phyloP scores from a whole-genome alignment of 192 early-diverging fungal genomes.

The Coemansia sp. region DNA sequence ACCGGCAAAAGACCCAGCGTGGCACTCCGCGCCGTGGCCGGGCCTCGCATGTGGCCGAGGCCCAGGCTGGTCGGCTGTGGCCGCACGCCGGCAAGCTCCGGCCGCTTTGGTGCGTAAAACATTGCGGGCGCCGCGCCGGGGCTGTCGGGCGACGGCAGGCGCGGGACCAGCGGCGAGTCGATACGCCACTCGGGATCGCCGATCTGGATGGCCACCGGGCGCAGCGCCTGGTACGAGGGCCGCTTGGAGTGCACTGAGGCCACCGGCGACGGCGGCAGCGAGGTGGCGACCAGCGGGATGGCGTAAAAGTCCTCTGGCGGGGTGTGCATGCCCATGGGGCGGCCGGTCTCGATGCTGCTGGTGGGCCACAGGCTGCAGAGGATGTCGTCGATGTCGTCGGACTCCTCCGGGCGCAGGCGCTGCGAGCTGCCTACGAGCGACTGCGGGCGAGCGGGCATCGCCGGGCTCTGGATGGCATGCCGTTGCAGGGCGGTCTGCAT shows the following conservation, averaged over 20 bases:
- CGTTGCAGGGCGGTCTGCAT: slow-evolving; percentile 39
- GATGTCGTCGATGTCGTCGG: slow-evolving; percentile 50
- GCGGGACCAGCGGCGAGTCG: slow-evolving; percentile 33
- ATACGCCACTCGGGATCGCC: slow-evolving; percentile 52
- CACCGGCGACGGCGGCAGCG: not conserved
- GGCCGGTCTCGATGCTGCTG: slow-evolving; percentile 6
- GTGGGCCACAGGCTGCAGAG: slow-evolving; percentile 48
- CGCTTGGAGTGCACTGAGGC: not conserved
- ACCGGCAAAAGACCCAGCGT: slow-evolving; percentile 39
- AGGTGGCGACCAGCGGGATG: not conserved
- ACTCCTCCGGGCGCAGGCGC: slow-evolving; percentile 12
- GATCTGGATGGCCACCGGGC: slow-evolving; percentile 41
- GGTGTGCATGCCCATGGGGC: slow-evolving; percentile 19
- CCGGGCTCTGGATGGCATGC: not conserved
- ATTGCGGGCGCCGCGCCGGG: slow-evolving; percentile 10
- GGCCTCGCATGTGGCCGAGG: slow-evolving; percentile 2
- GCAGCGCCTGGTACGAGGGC: slow-evolving; percentile 11
- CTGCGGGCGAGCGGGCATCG: too few species aligned
- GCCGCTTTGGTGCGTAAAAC: too few species aligned
- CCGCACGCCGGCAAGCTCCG: too few species aligned
- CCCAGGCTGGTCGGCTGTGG: slow-evolving; percentile 12
- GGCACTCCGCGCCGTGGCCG: slow-evolving; percentile 10
- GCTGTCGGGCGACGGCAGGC: slow-evolving; percentile 34
- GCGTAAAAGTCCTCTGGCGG: slow-evolving; percentile 26
- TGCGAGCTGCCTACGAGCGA: slow-evolving; percentile 6